phyloP scores from a whole-genome alignment of 129 eudicot species.

The Sambucus nigra region DNA sequence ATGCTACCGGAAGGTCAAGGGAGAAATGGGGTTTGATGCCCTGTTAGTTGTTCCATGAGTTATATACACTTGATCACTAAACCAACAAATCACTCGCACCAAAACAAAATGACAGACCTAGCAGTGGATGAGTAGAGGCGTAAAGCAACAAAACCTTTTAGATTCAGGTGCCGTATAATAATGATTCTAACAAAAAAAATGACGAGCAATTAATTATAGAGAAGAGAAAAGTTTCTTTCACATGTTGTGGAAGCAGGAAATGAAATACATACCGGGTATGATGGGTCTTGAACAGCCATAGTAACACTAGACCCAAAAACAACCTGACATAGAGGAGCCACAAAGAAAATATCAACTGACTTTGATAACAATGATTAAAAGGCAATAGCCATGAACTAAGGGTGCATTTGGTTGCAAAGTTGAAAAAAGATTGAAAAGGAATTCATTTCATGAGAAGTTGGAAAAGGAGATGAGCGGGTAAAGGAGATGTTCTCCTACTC shows the following conservation, averaged over 20 bases:
- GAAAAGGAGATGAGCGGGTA: too few species aligned
- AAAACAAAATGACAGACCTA: not conserved
- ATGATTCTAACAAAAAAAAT: not conserved
- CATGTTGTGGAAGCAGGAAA: constrained; percentile 5
- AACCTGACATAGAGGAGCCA: constrained; percentile 38
- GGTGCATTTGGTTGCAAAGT: too few species aligned
- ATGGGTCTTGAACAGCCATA: constrained; percentile 94
- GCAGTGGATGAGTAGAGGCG: not conserved
- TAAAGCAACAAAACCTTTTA: not conserved
- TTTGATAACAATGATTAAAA: not conserved
- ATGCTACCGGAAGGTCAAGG: too few species aligned
- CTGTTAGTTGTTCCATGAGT: not conserved
- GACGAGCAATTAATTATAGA: not conserved
- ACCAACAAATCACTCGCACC: not conserved
- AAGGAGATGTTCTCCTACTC: too few species aligned
- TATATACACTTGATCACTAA: not conserved
- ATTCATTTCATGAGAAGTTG: too few species aligned
- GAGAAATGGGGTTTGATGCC: too few species aligned
- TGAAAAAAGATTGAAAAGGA: too few species aligned
- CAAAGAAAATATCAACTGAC: not conserved
- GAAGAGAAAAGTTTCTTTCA: not conserved
- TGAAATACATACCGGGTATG: constrained; percentile 61
- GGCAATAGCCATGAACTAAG: not conserved
- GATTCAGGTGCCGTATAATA: not conserved
- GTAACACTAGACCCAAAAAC: constrained; percentile 85